Evolutionary conservation across 2,329 filamentous ascomycete genomes (phyloP), one percentile per base, ranked within the genome.

Genomic region (Cordyceps cicadae): DNA sequence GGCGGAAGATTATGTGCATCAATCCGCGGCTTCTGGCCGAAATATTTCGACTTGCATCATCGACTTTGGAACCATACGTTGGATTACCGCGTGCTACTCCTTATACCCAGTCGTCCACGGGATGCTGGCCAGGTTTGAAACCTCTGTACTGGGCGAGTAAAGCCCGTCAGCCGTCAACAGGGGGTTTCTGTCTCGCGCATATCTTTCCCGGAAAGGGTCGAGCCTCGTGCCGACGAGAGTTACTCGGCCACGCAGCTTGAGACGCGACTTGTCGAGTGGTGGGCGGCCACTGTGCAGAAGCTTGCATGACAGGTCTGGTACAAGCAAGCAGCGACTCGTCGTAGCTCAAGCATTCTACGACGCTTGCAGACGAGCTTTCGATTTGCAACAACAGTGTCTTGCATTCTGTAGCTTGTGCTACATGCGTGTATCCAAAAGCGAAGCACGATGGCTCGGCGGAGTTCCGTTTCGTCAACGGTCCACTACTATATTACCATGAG

Each of bases 151-250:
- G 37, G 5, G 29, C 14, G 8, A 12, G 34, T 37, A 2, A 37
- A 37, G 34, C 34, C 12, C 34, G 46, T 46, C 34, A 59, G 39
- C 48, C 39, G 51, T 52, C 11, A n/a, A 52, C 5, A 14, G 8
- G 39, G 32, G 56, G 49, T 14, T 26, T 46, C 41, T 53, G 39
- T 52, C 26, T 58, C 24, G 26, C 49, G 56, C 56, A 37, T 29
- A 59, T 59, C 56, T 59, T 59, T 26, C 37, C 56, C 39, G 26
- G 49, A 53, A 59, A 19, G 32, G 26, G 56, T 26, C 29, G 49
- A 39, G 49, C 56, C 48, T 59, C 48, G 37, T 52, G 56, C 56
- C 48, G 15, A 11, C 17, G 9, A 12, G 56, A 59, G 34, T 37
- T 49, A 59, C 56, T 53, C 52, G 39, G 17, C 37, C n/a, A 58